Conservation (phyloP, 768 basidiomycete genomes). For the Tricholoma saponaceum region DNA sequence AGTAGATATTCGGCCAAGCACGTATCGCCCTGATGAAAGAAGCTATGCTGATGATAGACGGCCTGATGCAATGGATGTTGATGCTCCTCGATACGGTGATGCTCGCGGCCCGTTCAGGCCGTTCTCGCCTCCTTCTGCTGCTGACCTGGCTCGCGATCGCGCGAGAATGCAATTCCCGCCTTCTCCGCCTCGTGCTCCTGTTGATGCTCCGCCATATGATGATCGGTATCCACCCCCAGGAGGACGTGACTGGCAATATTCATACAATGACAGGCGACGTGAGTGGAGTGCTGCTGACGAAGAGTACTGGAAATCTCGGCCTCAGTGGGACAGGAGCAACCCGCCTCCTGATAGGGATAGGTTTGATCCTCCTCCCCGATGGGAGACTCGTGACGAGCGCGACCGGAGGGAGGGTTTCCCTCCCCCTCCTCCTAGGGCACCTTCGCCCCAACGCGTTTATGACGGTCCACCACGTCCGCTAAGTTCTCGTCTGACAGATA, state of each 20-base stretch:
- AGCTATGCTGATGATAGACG: constrained; percentile 32
- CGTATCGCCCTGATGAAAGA: constrained; percentile 39
- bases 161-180: constrained; percentile 26
- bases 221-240: constrained; percentile 24
- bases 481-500: constrained; percentile 17
- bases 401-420: constrained; percentile 25
- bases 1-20: constrained; percentile 13
- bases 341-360: constrained; percentile 30
- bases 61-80: constrained; percentile 30
- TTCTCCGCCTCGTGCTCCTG: constrained; percentile 22
- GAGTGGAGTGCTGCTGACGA: constrained; percentile 31
- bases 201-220: constrained; percentile 25
- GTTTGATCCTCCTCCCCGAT: constrained; percentile 31
- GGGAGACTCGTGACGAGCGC: constrained; percentile 42
- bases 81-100: constrained; percentile 31
- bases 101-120: constrained; percentile 23
- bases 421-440: constrained; percentile 13
- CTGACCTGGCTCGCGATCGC: constrained; percentile 28
- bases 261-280: constrained; percentile 21
- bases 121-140: constrained; percentile 29
- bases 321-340: constrained; percentile 30
- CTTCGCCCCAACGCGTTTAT: constrained; percentile 14
- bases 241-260: constrained; percentile 27
- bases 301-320: constrained; percentile 34
- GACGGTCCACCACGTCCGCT: constrained; percentile 12